These are phyloP conservation scores for Hippophae gyantsensis DNA, from an alignment of 306 rosid species.

Conservation along the genomic window DNA sequence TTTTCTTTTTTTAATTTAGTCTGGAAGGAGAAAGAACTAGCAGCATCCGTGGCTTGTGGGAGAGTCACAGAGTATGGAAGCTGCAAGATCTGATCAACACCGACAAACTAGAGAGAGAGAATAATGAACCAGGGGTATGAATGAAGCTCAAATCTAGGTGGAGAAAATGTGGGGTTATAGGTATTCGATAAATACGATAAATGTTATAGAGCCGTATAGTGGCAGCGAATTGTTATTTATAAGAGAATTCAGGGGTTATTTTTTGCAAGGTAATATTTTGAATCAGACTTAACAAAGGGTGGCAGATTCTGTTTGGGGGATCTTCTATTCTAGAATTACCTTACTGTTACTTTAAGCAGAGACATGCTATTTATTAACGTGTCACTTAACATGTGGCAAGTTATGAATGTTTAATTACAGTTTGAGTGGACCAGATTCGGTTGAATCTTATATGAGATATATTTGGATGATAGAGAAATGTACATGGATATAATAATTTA, in stretches of 20 bases:
- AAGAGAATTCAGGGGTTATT: background rate
- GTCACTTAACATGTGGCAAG: no score
- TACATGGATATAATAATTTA: no score
- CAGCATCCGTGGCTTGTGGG: background rate
- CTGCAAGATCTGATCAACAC: conserved; percentile 60
- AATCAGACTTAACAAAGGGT: no score
- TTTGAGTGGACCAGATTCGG: no score
- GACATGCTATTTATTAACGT: no score
- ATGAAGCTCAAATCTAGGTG: conserved; percentile 55
- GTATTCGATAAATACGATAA: conserved; percentile 33
- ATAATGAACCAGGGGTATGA: conserved; percentile 15
- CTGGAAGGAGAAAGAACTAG: conserved; percentile 11
- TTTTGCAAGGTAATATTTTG: background rate
- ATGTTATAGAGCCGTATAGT: background rate
- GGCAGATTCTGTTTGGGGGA: no score
- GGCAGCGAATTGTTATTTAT: conserved; percentile 4
- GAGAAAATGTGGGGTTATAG: conserved; percentile 8
- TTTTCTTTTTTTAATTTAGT: background rate
- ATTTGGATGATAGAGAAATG: no score
- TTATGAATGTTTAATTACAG: no score
- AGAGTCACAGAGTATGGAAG: conserved; percentile 21
- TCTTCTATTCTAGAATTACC: no score
- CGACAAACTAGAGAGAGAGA: conserved; percentile 44
- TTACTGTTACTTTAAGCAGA: no score
- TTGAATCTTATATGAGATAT: no score